These are phyloP conservation scores for Fusarium dlaminii DNA, from an alignment of 2,329 filamentous ascomycete species.

Conservation along the genomic window DNA sequence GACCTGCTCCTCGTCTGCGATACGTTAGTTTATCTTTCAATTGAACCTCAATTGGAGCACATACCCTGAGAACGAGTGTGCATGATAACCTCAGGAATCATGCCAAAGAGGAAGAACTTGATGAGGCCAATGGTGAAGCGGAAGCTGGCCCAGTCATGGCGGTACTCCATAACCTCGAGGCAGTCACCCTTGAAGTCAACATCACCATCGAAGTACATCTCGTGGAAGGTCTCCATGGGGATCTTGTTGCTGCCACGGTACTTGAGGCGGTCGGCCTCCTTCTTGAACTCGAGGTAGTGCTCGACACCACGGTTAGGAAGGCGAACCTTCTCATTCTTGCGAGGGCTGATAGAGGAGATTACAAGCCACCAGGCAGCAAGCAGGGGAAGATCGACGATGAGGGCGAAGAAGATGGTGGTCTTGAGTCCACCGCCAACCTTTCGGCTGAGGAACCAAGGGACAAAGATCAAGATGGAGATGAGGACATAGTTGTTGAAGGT, in stretches of 20 bases:
- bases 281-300: slow-evolving; percentile 88
- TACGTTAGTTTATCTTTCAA: slow-evolving; percentile 14
- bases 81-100: slow-evolving; percentile 90
- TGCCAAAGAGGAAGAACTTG: slow-evolving; percentile 86
- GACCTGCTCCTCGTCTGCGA: slow-evolving; percentile 86
- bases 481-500: slow-evolving; percentile 87
- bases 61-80: slow-evolving; percentile 85
- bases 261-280: slow-evolving; percentile 66
- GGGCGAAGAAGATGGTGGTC: slow-evolving; percentile 84
- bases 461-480: slow-evolving; percentile 71
- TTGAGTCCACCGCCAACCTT: slow-evolving; percentile 90
- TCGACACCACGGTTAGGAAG: slow-evolving; percentile 88
- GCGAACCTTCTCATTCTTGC: slow-evolving; percentile 91
- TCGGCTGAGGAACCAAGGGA: slow-evolving; percentile 84
- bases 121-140: slow-evolving; percentile 86
- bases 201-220: slow-evolving; percentile 96
- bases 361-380: slow-evolving; percentile 85
- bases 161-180: slow-evolving; percentile 89
- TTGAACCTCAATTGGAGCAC: neutral
- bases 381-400: slow-evolving; percentile 82
- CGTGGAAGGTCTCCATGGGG: slow-evolving; percentile 92
- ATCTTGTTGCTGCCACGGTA: slow-evolving; percentile 84
- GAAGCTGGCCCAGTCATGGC: slow-evolving; percentile 98
- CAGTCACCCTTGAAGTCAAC: slow-evolving; percentile 96
- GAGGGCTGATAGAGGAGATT: slow-evolving; percentile 81